Evolutionary conservation across 805 yeast genomes (phyloP).

Genomic region (Scheffersomyces ergatensis): DNA sequence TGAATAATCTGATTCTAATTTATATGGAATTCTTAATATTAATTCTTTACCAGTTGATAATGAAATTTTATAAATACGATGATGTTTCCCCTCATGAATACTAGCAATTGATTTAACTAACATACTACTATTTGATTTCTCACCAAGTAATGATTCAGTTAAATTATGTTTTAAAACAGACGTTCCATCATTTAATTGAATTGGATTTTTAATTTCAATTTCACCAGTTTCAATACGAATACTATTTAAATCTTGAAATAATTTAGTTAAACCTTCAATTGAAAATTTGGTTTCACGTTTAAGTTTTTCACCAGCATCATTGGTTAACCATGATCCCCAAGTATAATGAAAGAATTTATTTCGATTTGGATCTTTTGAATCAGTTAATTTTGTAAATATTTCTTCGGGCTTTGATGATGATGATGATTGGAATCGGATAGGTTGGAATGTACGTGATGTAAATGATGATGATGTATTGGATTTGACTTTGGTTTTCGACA

Average conservation of each 20-base stretch:
- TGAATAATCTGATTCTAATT: slow-evolving; percentile 62
- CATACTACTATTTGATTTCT: slow-evolving; percentile 39
- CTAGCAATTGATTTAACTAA: slow-evolving; percentile 72
- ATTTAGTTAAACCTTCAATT: slow-evolving; percentile 65
- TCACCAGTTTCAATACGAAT: slow-evolving; percentile 22
- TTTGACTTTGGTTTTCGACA: too few species aligned
- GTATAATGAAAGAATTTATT: slow-evolving; percentile 78
- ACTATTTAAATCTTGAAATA: slow-evolving; percentile 46
- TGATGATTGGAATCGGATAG: slow-evolving; percentile 4
- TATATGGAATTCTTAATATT: slow-evolving; percentile 84
- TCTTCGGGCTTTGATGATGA: slow-evolving; percentile 23
- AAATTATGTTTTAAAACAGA: slow-evolving; percentile 50
- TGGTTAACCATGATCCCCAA: slow-evolving; percentile 93
- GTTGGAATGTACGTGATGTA: too few species aligned
- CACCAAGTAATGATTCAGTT: slow-evolving; percentile 41
- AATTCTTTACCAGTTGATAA: slow-evolving; percentile 60
- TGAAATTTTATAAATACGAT: slow-evolving; percentile 75
- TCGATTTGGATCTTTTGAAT: slow-evolving; percentile 65
- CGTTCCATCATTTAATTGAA: slow-evolving; percentile 42
- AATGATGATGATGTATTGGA: too few species aligned
- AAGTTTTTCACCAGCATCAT: slow-evolving; percentile 72
- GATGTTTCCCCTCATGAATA: slow-evolving; percentile 92
- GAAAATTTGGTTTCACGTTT: slow-evolving; percentile 80
- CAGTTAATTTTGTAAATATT: slow-evolving; percentile 54
- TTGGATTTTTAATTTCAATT: slow-evolving; percentile 22